These are phyloP conservation scores for Saccharum hybrid DNA, from an alignment of 202 grass and related monocot species.

Conservation along the genomic window DNA sequence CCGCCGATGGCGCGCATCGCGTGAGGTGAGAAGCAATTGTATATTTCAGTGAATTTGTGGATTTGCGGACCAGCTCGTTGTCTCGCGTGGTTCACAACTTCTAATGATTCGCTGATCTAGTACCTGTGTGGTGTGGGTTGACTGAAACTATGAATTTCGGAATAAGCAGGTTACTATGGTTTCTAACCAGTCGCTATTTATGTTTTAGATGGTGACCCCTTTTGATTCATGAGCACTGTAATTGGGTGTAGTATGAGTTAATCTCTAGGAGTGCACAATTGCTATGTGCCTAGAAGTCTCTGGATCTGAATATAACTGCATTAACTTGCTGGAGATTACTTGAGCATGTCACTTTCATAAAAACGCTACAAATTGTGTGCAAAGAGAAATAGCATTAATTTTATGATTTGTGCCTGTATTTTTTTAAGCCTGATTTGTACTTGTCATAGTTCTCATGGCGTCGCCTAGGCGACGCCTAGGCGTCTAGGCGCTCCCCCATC, in stretches of 20 bases:
- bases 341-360: background rate
- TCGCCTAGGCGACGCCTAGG: no score
- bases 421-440: background rate
- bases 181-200: background rate
- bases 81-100: background rate
- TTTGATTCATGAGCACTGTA: background rate
- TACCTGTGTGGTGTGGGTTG: background rate
- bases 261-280: background rate
- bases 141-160: background rate
- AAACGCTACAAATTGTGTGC: background rate
- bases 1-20: slow-evolving; percentile 73
- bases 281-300: background rate
- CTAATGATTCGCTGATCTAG: background rate
- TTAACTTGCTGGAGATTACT: background rate
- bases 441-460: background rate
- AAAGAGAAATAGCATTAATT: background rate
- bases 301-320: background rate
- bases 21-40: slow-evolving; percentile 59
- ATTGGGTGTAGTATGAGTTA: background rate
- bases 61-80: background rate
- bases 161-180: slow-evolving; percentile 3
- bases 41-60: background rate
- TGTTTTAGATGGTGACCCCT: background rate
- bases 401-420: background rate
- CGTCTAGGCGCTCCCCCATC: no score